phyloP scores from a whole-genome alignment of 2,329 filamentous ascomycete genomes.

The Epichloe festucae region DNA sequence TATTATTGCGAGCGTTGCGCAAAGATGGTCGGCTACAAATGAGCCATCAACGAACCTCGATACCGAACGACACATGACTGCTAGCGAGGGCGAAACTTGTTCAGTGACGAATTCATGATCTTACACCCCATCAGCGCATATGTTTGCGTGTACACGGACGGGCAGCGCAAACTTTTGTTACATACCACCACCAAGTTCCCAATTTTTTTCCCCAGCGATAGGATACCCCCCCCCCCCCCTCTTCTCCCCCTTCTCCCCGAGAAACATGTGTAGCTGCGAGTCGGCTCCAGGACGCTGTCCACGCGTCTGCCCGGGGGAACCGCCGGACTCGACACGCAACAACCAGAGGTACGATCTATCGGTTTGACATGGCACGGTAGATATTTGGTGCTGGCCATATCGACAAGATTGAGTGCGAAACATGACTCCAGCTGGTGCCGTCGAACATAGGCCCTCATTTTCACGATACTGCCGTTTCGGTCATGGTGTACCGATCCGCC shows the following conservation, averaged over 20 bases:
- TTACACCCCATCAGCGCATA: not conserved
- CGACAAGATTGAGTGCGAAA: too few species aligned
- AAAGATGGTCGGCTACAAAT: conserved; percentile 50
- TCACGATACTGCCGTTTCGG: too few species aligned
- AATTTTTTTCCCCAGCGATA: not conserved
- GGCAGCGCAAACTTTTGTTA: not conserved
- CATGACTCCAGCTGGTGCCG: too few species aligned
- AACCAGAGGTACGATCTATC: too few species aligned
- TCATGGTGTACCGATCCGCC: too few species aligned
- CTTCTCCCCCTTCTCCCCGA: not conserved
- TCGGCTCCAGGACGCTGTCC: not conserved
- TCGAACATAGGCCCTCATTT: too few species aligned
- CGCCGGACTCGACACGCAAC: too few species aligned
- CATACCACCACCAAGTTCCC: not conserved
- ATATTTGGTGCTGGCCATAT: too few species aligned
- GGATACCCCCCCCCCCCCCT: not conserved
- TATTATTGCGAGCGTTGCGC: conserved; percentile 55
- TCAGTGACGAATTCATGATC: not conserved
- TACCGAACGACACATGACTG: not conserved
- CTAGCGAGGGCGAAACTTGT: not conserved
- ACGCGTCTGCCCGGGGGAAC: too few species aligned
- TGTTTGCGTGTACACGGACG: not conserved
- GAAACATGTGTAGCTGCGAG: not conserved
- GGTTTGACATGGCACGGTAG: too few species aligned
- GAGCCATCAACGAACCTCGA: conserved; percentile 14